phyloP scores from a whole-genome alignment of 441 rosid genomes.

The Theobroma grandiflorum region DNA sequence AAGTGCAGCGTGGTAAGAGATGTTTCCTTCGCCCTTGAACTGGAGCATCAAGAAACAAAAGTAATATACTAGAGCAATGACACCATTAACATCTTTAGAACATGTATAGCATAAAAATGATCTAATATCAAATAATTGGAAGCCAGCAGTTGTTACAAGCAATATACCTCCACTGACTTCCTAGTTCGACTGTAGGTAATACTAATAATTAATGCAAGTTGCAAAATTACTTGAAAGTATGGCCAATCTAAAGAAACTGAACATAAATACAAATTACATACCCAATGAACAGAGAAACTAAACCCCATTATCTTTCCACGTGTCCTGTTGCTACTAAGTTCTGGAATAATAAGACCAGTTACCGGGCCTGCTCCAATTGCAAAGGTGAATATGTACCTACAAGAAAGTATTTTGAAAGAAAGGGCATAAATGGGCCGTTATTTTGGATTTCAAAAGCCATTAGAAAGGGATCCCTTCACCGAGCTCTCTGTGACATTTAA shows the following conservation, averaged over 20 bases:
- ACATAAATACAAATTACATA: conserved; percentile 31
- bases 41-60: conserved; percentile 1
- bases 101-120: neutral
- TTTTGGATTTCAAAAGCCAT: neutral
- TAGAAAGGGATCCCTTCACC: neutral
- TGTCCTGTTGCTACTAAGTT: conserved; percentile 70
- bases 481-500: neutral
- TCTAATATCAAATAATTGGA: neutral
- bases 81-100: neutral
- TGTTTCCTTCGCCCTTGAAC: neutral
- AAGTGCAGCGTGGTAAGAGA: neutral
- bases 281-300: conserved; percentile 85
- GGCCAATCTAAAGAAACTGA: neutral
- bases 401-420: conserved; percentile 21
- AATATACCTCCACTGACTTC: neutral
- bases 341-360: conserved; percentile 78
- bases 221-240: neutral
- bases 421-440: neutral
- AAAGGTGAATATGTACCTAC: conserved; percentile 73
- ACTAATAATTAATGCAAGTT: neutral
- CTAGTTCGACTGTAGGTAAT: neutral
- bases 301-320: conserved; percentile 83
- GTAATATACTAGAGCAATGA: neutral
- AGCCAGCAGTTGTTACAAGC: neutral
- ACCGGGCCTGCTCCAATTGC: conserved; percentile 86